Percentiles rank a stretch among this genome's conserved stretches.
phyloP scores from a whole-genome alignment of 208 protist genomes.

The Trypanosoma mega region DNA sequence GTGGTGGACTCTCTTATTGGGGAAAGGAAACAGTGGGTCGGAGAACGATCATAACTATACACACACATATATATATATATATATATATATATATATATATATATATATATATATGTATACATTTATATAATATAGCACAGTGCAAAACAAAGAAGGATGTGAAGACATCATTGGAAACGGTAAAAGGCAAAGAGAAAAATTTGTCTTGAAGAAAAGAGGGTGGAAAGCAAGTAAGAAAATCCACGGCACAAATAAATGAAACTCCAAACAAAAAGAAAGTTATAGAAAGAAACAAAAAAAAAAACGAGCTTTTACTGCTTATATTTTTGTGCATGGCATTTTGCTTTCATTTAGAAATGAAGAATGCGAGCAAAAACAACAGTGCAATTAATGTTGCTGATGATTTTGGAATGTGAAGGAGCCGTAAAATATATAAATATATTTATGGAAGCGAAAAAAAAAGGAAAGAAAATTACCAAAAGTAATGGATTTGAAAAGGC shows the following conservation, averaged over 20 bases:
- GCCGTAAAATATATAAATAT: not conserved
- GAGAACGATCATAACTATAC: too few relatives aligned
- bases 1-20: too few relatives aligned
- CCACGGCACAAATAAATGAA: not conserved
- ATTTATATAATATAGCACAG: not conserved
- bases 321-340: not conserved
- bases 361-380: not conserved
- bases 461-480: not conserved
- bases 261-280: not conserved
- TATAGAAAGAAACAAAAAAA: not conserved
- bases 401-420: not conserved
- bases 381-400: not conserved
- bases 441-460: not conserved
- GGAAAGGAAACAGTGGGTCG: too few relatives aligned
- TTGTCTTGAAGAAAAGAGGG: not conserved
- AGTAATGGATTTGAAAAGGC: not conserved
- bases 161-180: not conserved
- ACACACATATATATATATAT: not conserved
- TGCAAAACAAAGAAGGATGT: not conserved
- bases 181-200: too few relatives aligned
- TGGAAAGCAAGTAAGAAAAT: not conserved
- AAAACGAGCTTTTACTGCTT: not conserved
- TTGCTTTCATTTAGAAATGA: not conserved
- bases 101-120: slow-evolving; percentile 1
- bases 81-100: slow-evolving; percentile 3